Evolutionary conservation across 2,329 filamentous ascomycete species (phyloP).

Genomic region (Paracorniculantispora psalliotae): DNA sequence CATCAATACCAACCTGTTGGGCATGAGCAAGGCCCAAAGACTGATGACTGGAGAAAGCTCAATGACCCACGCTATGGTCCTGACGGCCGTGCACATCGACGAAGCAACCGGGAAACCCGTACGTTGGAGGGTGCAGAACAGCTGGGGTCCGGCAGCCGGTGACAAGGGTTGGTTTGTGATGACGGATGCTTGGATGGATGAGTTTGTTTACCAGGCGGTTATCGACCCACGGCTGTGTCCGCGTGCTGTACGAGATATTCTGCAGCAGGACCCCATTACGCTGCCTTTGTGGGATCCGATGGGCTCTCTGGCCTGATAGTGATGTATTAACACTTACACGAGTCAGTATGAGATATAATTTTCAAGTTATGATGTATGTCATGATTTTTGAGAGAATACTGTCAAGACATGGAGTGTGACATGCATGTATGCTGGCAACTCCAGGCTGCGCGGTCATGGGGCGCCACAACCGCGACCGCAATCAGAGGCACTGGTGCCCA

Average conservation of each 20-base stretch:
- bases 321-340: not conserved
- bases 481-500: not conserved
- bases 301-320: constrained; percentile 59
- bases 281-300: constrained; percentile 78
- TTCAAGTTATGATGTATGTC: not conserved
- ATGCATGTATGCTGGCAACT: not conserved
- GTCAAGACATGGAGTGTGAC: not conserved
- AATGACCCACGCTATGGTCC: constrained; percentile 92
- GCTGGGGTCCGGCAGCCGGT: constrained; percentile 67
- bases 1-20: constrained; percentile 71
- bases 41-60: constrained; percentile 68
- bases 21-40: constrained; percentile 70
- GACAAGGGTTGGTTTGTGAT: constrained; percentile 86
- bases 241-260: constrained; percentile 62
- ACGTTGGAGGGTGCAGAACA: constrained; percentile 84
- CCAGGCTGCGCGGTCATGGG: not conserved
- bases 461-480: not conserved
- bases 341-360: not conserved
- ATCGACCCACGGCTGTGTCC: constrained; percentile 66
- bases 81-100: constrained; percentile 79
- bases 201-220: constrained; percentile 83
- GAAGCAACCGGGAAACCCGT: constrained; percentile 56
- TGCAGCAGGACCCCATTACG: constrained; percentile 65
- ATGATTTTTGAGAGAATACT: not conserved
- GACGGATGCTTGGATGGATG: constrained; percentile 73